These are phyloP conservation scores for Gossypium trilobum DNA, from an alignment of 441 rosid species.

Conservation along the genomic window DNA sequence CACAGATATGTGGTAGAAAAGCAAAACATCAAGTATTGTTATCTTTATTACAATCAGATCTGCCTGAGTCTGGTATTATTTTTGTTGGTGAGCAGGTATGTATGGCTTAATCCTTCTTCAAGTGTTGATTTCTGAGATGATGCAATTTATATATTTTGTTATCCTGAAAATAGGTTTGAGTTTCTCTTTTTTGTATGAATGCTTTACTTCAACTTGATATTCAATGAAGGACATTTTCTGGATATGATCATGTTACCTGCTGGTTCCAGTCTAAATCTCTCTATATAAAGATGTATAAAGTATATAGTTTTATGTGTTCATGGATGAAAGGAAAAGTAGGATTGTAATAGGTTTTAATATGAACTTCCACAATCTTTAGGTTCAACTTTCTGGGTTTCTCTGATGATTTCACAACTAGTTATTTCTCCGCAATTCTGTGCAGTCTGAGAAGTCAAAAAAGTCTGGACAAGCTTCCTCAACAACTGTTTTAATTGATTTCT, in stretches of 20 bases:
- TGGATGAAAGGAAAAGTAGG: not conserved
- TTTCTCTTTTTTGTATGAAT: not conserved
- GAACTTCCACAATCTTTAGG: not conserved
- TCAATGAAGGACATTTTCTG: not conserved
- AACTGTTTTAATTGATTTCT: conserved; percentile 46
- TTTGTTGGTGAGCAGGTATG: conserved; percentile 81
- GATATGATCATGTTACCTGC: not conserved
- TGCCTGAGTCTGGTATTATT: conserved; percentile 58
- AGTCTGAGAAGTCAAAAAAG: conserved; percentile 89
- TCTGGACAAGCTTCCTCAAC: conserved; percentile 67
- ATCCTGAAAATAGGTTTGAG: not conserved
- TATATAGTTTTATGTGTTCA: not conserved
- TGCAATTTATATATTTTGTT: not conserved
- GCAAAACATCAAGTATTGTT: conserved; percentile 46
- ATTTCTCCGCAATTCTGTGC: conserved; percentile 15
- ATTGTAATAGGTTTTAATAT: no score
- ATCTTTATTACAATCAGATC: conserved; percentile 49
- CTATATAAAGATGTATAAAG: not conserved
- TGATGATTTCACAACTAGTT: not conserved
- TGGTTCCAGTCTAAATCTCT: not conserved
- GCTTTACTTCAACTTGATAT: not conserved
- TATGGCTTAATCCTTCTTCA: conserved; percentile 10
- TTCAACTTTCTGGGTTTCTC: not conserved
- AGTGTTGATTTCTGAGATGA: not conserved
- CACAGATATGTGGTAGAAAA: conserved; percentile 47